Percentiles rank a stretch among this genome's conserved stretches.
phyloP scores from a whole-genome alignment of 305 asterid species.

The Coffea humblotiana region DNA sequence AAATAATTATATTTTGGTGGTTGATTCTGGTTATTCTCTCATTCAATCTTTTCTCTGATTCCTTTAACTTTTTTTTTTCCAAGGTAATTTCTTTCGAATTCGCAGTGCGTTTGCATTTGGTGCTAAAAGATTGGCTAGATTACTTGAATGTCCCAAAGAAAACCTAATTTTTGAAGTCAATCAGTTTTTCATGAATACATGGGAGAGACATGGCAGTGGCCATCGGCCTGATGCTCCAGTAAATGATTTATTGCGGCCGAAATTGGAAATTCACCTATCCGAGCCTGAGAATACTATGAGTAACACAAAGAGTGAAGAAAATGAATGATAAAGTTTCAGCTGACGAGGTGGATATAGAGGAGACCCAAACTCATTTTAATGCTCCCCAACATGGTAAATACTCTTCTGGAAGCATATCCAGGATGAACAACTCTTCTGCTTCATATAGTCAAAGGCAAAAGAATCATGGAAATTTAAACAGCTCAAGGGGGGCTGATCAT shows the following conservation, averaged over 20 bases:
- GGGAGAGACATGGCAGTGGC: slow-evolving; percentile 87
- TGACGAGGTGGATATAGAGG: slow-evolving; percentile 36
- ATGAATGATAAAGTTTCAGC: slow-evolving; percentile 39
- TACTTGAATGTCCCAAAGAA: slow-evolving; percentile 76
- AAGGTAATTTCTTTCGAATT: slow-evolving; percentile 90
- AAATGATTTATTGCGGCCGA: slow-evolving; percentile 38
- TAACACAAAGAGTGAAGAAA: slow-evolving; percentile 32
- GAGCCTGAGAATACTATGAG: slow-evolving; percentile 41
- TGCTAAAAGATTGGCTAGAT: slow-evolving; percentile 73
- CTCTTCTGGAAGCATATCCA: slow-evolving; percentile 41
- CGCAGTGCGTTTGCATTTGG: slow-evolving; percentile 96
- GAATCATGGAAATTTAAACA: slow-evolving; percentile 43
- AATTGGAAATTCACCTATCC: slow-evolving; percentile 39
- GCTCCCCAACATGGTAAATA: slow-evolving; percentile 44
- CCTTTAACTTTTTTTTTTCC: slow-evolving; percentile 9
- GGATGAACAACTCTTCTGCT: slow-evolving; percentile 35
- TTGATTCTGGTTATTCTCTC: not conserved
- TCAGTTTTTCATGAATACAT: slow-evolving; percentile 84
- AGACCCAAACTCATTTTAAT: slow-evolving; percentile 28
- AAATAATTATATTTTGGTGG: not conserved
- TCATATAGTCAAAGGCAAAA: slow-evolving; percentile 50
- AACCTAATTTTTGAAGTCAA: slow-evolving; percentile 60
- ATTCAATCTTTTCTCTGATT: not conserved
- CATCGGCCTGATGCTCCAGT: slow-evolving; percentile 81
- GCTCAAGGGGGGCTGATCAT: slow-evolving; percentile 43